Percentiles rank a stretch among this genome's conserved stretches.
These are phyloP conservation scores for Pachysandra terminalis DNA, from an alignment of 164 flowering plant species.

Conservation along the genomic window DNA sequence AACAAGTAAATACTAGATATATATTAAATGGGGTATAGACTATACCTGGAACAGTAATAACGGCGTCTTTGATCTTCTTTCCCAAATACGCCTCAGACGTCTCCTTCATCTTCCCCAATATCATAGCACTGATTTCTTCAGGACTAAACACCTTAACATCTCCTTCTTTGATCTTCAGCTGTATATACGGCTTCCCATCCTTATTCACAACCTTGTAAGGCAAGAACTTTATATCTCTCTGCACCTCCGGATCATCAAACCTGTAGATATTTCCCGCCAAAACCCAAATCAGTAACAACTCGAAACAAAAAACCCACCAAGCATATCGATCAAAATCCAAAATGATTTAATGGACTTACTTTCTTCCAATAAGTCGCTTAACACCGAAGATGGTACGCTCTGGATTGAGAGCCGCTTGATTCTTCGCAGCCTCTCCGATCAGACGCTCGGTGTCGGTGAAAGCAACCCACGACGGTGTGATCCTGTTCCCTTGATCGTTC, in stretches of 20 bases:
- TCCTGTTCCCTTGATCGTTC: slow-evolving; percentile 53
- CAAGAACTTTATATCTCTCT: slow-evolving; percentile 36
- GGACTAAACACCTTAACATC: slow-evolving; percentile 56
- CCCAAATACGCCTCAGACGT: slow-evolving; percentile 48
- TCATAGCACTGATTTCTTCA: slow-evolving; percentile 60
- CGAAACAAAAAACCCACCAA: background rate
- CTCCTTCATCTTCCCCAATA: slow-evolving; percentile 49
- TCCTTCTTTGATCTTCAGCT: slow-evolving; percentile 42
- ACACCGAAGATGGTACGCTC: slow-evolving; percentile 47
- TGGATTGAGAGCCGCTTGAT: slow-evolving; percentile 42
- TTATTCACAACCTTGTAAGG: slow-evolving; percentile 48
- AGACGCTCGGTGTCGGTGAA: slow-evolving; percentile 46
- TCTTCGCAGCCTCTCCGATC: slow-evolving; percentile 58
- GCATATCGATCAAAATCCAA: background rate
- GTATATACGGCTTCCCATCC: slow-evolving; percentile 55
- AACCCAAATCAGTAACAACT: background rate
- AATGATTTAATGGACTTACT: slow-evolving; percentile 22
- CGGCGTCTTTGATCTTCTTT: slow-evolving; percentile 44
- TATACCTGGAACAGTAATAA: slow-evolving; percentile 53
- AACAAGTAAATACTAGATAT: too few species aligned
- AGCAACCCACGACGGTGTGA: slow-evolving; percentile 53
- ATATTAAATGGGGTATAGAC: background rate
- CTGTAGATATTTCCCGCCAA: slow-evolving; percentile 9
- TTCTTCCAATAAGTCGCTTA: slow-evolving; percentile 50
- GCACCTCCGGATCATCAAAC: slow-evolving; percentile 49